A percentile compares a stretch with the other conserved stretches of the same genome.
Conservation (phyloP, 164 flowering plant genomes). For the Liquidambar formosana region DNA sequence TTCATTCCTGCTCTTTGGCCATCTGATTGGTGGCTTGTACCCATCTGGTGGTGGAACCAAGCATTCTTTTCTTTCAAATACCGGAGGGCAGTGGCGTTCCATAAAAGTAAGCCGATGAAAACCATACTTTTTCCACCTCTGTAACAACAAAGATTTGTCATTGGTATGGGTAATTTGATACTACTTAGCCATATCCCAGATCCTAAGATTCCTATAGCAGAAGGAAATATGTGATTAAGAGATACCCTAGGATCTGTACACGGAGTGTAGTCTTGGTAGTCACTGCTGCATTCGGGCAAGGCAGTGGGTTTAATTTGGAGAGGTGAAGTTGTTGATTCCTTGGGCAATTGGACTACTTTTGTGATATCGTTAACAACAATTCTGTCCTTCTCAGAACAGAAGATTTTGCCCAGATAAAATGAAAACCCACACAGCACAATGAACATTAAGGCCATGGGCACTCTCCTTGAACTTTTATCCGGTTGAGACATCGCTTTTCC, state of each 20-base stretch:
- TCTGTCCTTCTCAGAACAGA: slow-evolving; percentile 58
- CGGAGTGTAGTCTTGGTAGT: slow-evolving; percentile 93
- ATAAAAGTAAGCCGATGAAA: slow-evolving; percentile 73
- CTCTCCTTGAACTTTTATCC: slow-evolving; percentile 55
- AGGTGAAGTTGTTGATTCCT: slow-evolving; percentile 34
- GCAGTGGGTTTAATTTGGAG: slow-evolving; percentile 51
- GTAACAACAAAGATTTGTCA: slow-evolving; percentile 15
- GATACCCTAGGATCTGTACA: slow-evolving; percentile 97
- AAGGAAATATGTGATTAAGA: background rate
- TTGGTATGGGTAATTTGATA: background rate
- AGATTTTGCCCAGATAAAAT: slow-evolving; percentile 92
- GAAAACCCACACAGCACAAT: slow-evolving; percentile 86
- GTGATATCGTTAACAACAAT: slow-evolving; percentile 23
- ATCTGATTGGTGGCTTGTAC: slow-evolving; percentile 83
- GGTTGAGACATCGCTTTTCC: slow-evolving; percentile 50
- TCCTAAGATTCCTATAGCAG: background rate
- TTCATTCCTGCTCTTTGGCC: slow-evolving; percentile 90
- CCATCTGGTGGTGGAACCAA: slow-evolving; percentile 92
- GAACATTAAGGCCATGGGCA: slow-evolving; percentile 63
- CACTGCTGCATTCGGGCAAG: slow-evolving; percentile 70
- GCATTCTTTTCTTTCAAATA: slow-evolving; percentile 86
- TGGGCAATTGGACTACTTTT: slow-evolving; percentile 34
- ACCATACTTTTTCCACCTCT: slow-evolving; percentile 93
- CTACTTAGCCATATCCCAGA: background rate
- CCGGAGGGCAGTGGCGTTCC: slow-evolving; percentile 97